These are phyloP conservation scores for Fomes fomentarius DNA, from an alignment of 1,284 basidiomycete species.

Conservation along the genomic window DNA sequence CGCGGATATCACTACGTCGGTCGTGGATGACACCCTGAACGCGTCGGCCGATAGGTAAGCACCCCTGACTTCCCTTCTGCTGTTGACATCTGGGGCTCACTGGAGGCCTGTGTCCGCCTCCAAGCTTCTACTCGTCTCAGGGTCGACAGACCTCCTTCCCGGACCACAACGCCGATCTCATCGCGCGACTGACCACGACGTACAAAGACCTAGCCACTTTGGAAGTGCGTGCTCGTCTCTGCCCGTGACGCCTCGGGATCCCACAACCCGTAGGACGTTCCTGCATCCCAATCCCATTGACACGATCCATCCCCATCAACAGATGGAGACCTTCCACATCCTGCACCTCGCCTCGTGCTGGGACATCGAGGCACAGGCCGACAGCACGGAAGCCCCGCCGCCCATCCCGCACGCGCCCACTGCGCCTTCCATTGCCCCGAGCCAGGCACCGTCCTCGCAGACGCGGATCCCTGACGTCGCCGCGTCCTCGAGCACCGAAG, in stretches of 20 bases:
- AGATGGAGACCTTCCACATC: slow-evolving; percentile 87
- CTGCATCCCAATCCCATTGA: too few relatives aligned
- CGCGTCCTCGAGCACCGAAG: slow-evolving; percentile 20
- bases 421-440: slow-evolving; percentile 34
- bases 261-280: too few relatives aligned
- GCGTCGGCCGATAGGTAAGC: slow-evolving; percentile 77
- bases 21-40: slow-evolving; percentile 59
- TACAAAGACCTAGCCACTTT: slow-evolving; percentile 62
- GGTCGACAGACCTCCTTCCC: slow-evolving; percentile 80
- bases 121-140: slow-evolving; percentile 85
- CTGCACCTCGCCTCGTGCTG: slow-evolving; percentile 74
- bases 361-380: slow-evolving; percentile 18
- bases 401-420: slow-evolving; percentile 51
- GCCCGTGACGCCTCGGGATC: slow-evolving; percentile 5
- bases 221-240: slow-evolving; percentile 51
- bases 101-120: background rate
- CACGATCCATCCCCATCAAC: slow-evolving; percentile 1
- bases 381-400: slow-evolving; percentile 35
- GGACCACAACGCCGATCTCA: slow-evolving; percentile 72
- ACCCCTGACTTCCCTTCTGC: too few relatives aligned
- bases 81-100: too few relatives aligned
- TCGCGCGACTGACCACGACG: slow-evolving; percentile 54
- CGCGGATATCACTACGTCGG: slow-evolving; percentile 34
- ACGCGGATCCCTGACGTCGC: slow-evolving; percentile 34
- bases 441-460: slow-evolving; percentile 32